phyloP scores from a whole-genome alignment of 148 eudicot species.

The Rhododendron simsii region DNA sequence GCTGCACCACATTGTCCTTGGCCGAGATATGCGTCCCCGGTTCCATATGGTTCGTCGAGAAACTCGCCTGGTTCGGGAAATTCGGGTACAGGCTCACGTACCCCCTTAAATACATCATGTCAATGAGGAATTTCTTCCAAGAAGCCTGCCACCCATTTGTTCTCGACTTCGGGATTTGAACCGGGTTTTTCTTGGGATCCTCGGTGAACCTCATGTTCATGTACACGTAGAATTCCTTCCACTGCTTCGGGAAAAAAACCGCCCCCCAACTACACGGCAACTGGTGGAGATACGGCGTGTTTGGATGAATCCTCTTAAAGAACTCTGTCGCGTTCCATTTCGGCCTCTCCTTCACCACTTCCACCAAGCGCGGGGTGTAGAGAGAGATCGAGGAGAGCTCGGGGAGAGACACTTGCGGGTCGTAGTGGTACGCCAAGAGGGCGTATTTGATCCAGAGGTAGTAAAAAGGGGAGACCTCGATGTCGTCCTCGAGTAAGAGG shows the following conservation, averaged over 20 bases:
- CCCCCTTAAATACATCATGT: constrained; percentile 95
- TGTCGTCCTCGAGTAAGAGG: constrained; percentile 81
- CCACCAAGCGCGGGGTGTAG: constrained; percentile 88
- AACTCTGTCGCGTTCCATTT: constrained; percentile 85
- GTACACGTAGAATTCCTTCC: constrained; percentile 96
- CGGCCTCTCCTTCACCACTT: constrained; percentile 89
- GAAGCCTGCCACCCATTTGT: constrained; percentile 99
- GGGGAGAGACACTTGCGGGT: constrained; percentile 83
- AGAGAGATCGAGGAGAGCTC: constrained; percentile 84
- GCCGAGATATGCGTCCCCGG: constrained; percentile 91
- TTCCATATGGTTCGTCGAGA: constrained; percentile 97
- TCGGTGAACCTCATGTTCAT: constrained; percentile 98
- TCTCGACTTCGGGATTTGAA: constrained; percentile 87
- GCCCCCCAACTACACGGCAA: constrained; percentile 97
- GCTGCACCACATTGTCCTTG: constrained; percentile 69
- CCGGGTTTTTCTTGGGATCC: constrained; percentile 85
- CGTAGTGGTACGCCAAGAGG: constrained; percentile 74
- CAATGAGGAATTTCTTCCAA: constrained; percentile 93
- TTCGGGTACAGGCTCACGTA: constrained; percentile 86
- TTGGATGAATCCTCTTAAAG: constrained; percentile 77
- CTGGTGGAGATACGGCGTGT: constrained; percentile 95
- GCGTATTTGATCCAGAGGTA: constrained; percentile 93
- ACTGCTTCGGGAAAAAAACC: constrained; percentile 90
- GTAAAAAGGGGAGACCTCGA: constrained; percentile 91
- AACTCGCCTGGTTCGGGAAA: constrained; percentile 82